A percentile compares a stretch with the other conserved stretches of the same genome.
Conservation (phyloP, 1,139 yeast genomes). For the Taphrina betulina region DNA sequence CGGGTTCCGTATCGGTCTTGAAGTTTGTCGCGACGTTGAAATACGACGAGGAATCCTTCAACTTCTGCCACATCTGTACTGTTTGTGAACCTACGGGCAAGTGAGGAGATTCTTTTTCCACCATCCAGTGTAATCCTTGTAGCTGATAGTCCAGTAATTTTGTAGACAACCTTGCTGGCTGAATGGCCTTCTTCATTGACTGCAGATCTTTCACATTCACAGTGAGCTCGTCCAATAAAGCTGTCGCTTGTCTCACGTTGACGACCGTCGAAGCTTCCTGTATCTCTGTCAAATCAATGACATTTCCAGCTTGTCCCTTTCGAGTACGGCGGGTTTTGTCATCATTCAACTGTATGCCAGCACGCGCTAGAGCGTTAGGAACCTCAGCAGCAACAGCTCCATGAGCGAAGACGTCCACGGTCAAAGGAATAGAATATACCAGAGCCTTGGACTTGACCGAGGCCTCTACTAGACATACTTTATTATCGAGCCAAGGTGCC, state of each 20-base stretch:
- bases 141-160: slow-evolving; percentile 74
- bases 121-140: slow-evolving; percentile 85
- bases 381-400: slow-evolving; percentile 5
- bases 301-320: neutral
- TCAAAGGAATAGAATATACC: slow-evolving; percentile 25
- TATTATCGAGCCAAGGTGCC: slow-evolving; percentile 30
- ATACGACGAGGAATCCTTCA: slow-evolving; percentile 52
- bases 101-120: slow-evolving; percentile 51
- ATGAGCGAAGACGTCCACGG: slow-evolving; percentile 30
- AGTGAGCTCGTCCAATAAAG: slow-evolving; percentile 12
- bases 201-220: slow-evolving; percentile 33
- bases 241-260: slow-evolving; percentile 3
- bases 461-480: slow-evolving; percentile 20
- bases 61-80: slow-evolving; percentile 48
- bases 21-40: slow-evolving; percentile 33
- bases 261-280: slow-evolving; percentile 5
- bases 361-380: slow-evolving; percentile 21
- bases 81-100: slow-evolving; percentile 16
- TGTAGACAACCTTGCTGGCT: slow-evolving; percentile 35
- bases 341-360: slow-evolving; percentile 15
- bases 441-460: slow-evolving; percentile 9
- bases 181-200: slow-evolving; percentile 33
- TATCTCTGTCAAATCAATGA: neutral
- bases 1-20: slow-evolving; percentile 24
- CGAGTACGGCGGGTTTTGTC: neutral